A percentile compares a stretch with the other conserved stretches of the same genome.
Conservation (phyloP, 371 early-diverging fungal species). For the Saksenaea oblongispora region DNA sequence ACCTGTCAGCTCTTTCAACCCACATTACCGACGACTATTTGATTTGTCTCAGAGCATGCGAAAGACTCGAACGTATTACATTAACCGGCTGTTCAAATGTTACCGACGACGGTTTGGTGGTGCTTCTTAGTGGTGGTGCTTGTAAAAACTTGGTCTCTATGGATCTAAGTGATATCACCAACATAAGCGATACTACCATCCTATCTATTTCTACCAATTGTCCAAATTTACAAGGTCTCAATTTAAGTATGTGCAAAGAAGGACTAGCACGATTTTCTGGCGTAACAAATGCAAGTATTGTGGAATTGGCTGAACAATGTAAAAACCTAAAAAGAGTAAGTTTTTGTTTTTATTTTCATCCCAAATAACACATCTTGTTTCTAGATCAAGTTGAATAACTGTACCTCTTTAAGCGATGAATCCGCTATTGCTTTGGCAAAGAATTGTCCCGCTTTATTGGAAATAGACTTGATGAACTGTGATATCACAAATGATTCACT, state of each 20-base stretch:
- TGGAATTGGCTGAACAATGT: slow-evolving; percentile 39
- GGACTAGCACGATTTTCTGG: slow-evolving; percentile 24
- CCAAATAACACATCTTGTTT: no score
- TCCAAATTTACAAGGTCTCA: slow-evolving; percentile 44
- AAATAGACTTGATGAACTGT: slow-evolving; percentile 62
- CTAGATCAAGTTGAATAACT: slow-evolving; percentile 68
- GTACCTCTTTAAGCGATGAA: slow-evolving; percentile 49
- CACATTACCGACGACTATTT: slow-evolving; percentile 47
- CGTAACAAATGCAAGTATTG: slow-evolving; percentile 42
- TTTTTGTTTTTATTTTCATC: slow-evolving; percentile 11
- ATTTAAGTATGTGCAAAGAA: slow-evolving; percentile 41
- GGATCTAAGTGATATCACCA: slow-evolving; percentile 43
- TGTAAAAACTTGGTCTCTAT: slow-evolving; percentile 37
- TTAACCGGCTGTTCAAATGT: slow-evolving; percentile 53
- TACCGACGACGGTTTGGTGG: slow-evolving; percentile 46
- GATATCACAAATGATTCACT: slow-evolving; percentile 52
- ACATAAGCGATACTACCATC: slow-evolving; percentile 37
- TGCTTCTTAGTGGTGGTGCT: slow-evolving; percentile 31
- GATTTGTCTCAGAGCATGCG: slow-evolving; percentile 40
- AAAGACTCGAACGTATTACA: slow-evolving; percentile 61
- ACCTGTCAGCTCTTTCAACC: slow-evolving; percentile 53
- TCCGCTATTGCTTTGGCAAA: slow-evolving; percentile 53
- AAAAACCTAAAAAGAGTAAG: slow-evolving; percentile 44
- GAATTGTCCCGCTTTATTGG: slow-evolving; percentile 55
- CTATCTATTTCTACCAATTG: slow-evolving; percentile 38